phyloP scores from a whole-genome alignment of 352 stramenopile genomes.

The Phytophthora cactorum region DNA sequence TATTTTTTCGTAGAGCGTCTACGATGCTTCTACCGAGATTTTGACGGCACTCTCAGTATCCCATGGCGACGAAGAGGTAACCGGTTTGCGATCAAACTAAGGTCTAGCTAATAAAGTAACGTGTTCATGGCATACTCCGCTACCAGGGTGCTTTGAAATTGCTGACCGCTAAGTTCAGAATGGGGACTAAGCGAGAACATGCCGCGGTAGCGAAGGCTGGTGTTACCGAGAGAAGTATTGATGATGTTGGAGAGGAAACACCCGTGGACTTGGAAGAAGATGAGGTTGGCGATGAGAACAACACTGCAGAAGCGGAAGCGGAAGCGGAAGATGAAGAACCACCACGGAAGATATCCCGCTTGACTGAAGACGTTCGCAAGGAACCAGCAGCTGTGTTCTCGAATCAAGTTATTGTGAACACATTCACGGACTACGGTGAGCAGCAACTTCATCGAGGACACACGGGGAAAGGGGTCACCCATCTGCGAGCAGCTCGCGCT shows the following conservation, averaged over 20 bases:
- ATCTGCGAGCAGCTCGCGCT: slow-evolving; percentile 7
- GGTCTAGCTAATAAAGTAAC: not conserved
- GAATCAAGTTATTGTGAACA: slow-evolving; percentile 53
- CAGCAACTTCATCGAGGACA: slow-evolving; percentile 9
- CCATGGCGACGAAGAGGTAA: slow-evolving; percentile 17
- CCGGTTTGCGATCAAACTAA: not conserved
- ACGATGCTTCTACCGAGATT: slow-evolving; percentile 11
- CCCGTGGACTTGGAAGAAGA: slow-evolving; percentile 11
- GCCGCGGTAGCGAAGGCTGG: not conserved
- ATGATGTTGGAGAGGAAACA: slow-evolving; percentile 4
- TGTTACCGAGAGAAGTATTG: not conserved
- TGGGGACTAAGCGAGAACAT: slow-evolving; percentile 13
- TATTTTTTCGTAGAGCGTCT: slow-evolving; percentile 11
- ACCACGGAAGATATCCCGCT: slow-evolving; percentile 39
- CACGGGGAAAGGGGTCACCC: slow-evolving; percentile 3
- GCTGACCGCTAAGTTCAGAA: slow-evolving; percentile 9
- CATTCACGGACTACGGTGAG: slow-evolving; percentile 2
- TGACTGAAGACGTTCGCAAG: slow-evolving; percentile 53
- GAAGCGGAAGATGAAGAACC: slow-evolving; percentile 12
- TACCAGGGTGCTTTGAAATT: slow-evolving; percentile 10
- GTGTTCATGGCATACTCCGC: not conserved
- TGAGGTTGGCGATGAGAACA: slow-evolving; percentile 7
- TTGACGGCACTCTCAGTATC: slow-evolving; percentile 7
- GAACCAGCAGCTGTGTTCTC: slow-evolving; percentile 37
- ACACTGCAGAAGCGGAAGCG: not conserved